Evolutionary conservation across 495 filamentous ascomycete genomes (phyloP).

Genomic region (Aspergillus bridgeri): DNA sequence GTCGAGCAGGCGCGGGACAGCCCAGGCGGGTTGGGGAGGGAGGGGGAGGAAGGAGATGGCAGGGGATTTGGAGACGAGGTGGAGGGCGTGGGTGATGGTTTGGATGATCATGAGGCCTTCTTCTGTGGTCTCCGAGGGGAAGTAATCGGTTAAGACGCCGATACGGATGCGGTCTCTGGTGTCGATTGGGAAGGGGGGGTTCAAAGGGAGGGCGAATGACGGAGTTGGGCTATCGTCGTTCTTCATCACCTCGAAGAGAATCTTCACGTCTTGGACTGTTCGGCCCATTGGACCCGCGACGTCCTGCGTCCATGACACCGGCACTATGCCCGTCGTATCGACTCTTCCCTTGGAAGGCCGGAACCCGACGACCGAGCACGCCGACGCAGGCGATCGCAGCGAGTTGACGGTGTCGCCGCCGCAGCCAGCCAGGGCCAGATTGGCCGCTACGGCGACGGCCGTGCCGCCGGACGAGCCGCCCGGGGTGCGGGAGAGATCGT

Average conservation of each 20-base stretch:
- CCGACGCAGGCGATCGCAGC: conserved; percentile 58
- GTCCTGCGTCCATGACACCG: conserved; percentile 62
- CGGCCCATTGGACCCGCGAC: conserved; percentile 57
- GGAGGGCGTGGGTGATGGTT: conserved; percentile 36
- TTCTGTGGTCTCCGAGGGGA: conserved; percentile 23
- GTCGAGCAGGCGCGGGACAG: conserved; percentile 39
- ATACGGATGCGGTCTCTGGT: conserved; percentile 36
- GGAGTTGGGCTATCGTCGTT: no score
- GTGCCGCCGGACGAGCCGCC: conserved; percentile 64
- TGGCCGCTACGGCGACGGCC: conserved; percentile 57
- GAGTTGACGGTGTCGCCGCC: conserved; percentile 66
- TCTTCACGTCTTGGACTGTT: conserved; percentile 49
- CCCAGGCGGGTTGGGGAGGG: conserved; percentile 46
- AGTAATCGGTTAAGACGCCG: conserved; percentile 33
- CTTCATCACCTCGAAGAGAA: conserved; percentile 55
- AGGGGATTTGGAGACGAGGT: conserved; percentile 28
- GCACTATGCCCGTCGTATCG: conserved; percentile 50
- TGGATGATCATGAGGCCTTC: conserved; percentile 55
- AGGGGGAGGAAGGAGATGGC: conserved; percentile 31
- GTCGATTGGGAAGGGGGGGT: neutral
- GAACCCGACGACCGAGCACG: conserved; percentile 58
- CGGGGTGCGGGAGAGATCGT: conserved; percentile 57
- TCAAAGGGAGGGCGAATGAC: conserved; percentile 3
- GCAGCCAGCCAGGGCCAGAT: conserved; percentile 53
- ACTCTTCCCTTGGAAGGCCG: conserved; percentile 58